phyloP scores from a whole-genome alignment of 371 early-diverging fungal species.

The Phascolomyces articulosus region DNA sequence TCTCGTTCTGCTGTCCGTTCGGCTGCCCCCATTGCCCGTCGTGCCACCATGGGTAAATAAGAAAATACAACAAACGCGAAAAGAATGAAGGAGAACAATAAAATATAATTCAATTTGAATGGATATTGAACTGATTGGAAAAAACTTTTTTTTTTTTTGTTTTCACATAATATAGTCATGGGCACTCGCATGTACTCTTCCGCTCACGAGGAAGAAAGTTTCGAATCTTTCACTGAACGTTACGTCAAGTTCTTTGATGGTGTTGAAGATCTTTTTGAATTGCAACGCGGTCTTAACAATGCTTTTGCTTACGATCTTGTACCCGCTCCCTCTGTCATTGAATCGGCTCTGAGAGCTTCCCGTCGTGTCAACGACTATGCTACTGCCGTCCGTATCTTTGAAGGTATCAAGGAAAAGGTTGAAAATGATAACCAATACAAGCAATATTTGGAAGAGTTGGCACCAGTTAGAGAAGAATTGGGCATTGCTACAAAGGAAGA shows the following conservation, averaged over 20 bases:
- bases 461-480: conserved; percentile 84
- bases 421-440: conserved; percentile 84
- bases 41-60: conserved; percentile 15
- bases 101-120: no score
- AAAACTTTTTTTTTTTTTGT: not conserved
- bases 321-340: conserved; percentile 85
- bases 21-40: conserved; percentile 29
- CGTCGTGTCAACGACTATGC: conserved; percentile 93
- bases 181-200: conserved; percentile 65
- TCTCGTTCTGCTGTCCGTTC: conserved; percentile 45
- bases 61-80: not conserved
- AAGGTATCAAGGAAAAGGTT: conserved; percentile 90
- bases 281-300: conserved; percentile 96
- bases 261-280: conserved; percentile 94
- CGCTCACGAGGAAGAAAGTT: conserved; percentile 77
- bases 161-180: conserved; percentile 23
- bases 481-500: conserved; percentile 90
- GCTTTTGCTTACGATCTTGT: conserved; percentile 96
- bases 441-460: conserved; percentile 85
- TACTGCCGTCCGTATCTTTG: conserved; percentile 92
- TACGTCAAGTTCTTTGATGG: conserved; percentile 89
- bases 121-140: not conserved
- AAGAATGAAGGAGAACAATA: no score
- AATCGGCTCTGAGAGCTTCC: conserved; percentile 87
- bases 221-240: conserved; percentile 80